These are phyloP conservation scores for Galeopsis tetrahit DNA, from an alignment of 257 asterid species.

Conservation along the genomic window DNA sequence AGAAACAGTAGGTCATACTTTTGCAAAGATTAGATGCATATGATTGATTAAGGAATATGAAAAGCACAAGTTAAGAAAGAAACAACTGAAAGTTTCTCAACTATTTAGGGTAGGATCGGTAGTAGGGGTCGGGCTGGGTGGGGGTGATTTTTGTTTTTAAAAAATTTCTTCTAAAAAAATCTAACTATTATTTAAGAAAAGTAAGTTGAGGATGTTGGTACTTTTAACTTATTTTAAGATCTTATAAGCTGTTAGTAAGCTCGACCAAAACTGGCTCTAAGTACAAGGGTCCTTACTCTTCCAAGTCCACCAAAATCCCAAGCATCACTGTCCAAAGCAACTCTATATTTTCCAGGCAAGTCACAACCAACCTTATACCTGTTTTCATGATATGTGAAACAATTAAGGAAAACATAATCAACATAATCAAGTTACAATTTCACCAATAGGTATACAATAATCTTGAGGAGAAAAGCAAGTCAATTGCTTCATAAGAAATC, in stretches of 20 bases:
- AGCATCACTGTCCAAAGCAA: slow-evolving; percentile 93
- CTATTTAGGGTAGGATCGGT: neutral
- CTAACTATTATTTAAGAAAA: no score
- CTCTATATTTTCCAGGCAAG: slow-evolving; percentile 91
- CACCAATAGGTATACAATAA: neutral
- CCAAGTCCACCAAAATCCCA: slow-evolving; percentile 94
- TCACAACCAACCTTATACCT: slow-evolving; percentile 98
- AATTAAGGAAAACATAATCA: neutral
- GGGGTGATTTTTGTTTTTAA: no score
- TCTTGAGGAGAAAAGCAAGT: slow-evolving; percentile 16
- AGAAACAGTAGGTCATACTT: neutral
- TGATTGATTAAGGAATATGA: neutral
- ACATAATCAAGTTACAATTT: neutral
- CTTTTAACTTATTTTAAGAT: no score
- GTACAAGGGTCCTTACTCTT: slow-evolving; percentile 64
- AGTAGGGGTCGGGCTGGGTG: no score
- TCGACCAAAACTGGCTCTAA: no score
- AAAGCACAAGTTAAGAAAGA: slow-evolving; percentile 8
- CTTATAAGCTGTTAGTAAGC: no score
- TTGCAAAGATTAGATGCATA: neutral
- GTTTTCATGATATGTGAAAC: slow-evolving; percentile 31
- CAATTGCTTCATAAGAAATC: slow-evolving; percentile 25
- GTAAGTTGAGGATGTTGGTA: no score
- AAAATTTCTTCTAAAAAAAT: no score
- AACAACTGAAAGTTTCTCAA: neutral